Conservation (phyloP, 1,284 basidiomycete genomes). For the Entoloma clypeatum region DNA sequence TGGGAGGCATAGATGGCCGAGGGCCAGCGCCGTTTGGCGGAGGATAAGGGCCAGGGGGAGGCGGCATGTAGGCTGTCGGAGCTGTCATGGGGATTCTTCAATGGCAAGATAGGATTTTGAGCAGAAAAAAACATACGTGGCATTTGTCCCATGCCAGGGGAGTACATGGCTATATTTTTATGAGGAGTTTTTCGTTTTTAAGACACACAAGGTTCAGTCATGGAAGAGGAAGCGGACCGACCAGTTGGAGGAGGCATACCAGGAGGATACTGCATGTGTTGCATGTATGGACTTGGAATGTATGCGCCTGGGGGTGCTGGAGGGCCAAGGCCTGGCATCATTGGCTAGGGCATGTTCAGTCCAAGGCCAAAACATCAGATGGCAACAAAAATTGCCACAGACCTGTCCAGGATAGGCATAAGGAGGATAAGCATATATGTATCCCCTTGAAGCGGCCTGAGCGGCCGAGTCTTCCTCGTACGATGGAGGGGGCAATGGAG, state of each 20-base stretch:
- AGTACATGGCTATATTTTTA: conserved; percentile 68
- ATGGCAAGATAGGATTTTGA: conserved; percentile 10
- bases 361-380: conserved; percentile 8
- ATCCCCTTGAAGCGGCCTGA: conserved; percentile 57
- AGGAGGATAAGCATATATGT: conserved; percentile 69
- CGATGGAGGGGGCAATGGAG: conserved; percentile 62
- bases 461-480: conserved; percentile 71
- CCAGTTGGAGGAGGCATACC: conserved; percentile 75
- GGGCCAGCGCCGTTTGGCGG: conserved; percentile 70
- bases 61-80: conserved; percentile 68
- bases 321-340: conserved; percentile 79
- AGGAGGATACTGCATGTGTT: conserved; percentile 75
- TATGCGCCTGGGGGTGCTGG: conserved; percentile 70
- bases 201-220: conserved; percentile 2
- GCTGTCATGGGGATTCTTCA: too few species aligned
- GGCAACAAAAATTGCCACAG: conserved; percentile 19
- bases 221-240: conserved; percentile 26
- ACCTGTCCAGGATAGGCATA: conserved; percentile 76
- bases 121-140: conserved; percentile 53
- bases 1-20: conserved; percentile 80
- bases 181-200: conserved; percentile 3
- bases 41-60: conserved; percentile 58
- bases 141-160: conserved; percentile 77
- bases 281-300: conserved; percentile 76
- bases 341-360: conserved; percentile 41